Evolutionary conservation across 257 asterid genomes (phyloP), one percentile per base, ranked within the genome.

Genomic region (Phtheirospermum japonicum): DNA sequence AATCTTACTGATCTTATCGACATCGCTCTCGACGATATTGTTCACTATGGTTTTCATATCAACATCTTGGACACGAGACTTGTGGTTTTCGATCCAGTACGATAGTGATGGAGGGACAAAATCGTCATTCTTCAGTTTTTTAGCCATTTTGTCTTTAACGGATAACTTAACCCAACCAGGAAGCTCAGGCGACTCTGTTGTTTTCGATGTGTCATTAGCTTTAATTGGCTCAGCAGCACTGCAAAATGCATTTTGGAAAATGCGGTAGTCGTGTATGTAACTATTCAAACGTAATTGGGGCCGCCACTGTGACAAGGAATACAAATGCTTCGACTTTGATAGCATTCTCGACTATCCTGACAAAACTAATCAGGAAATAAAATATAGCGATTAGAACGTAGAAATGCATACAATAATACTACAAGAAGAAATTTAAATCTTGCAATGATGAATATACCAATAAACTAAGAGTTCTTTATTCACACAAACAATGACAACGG

Each of bases 21-120:
- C 79, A 69, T 85, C 94, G 49, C 64, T 78, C 71, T 80, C 91
- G 5, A 68, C 73, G 12, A 71, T 61, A 68, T 76, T 74, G 57
- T 58, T 73, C 0, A 58, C 77, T 13, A 57, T 20, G 40, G 45
- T 63, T 57, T 76, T 69, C 71, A 67, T 73, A 73, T 72, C 88
- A 71, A 36, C 68, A 48, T 69, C 73, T 17, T 67, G 76, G 72
- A 19, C 69, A 28, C 9, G 71, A 65, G 58, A 42, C 71, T 74
- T 67, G 56, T 73, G 77, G 57, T 77, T 82, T 37, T 77, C 84
- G 11, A 83, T 82, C 99, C 97, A 93, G 66, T 73, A 76, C 8
- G 86, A 73, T 13, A 89, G 49, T 9, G 96, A 82, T 13, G 96
- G 96, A 57, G 95, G 88, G 75, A 85, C 81, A 76, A 89, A 93